Evolutionary conservation across 2,329 filamentous ascomycete genomes (phyloP).

Genomic region (Sclerotinia trifoliorum): DNA sequence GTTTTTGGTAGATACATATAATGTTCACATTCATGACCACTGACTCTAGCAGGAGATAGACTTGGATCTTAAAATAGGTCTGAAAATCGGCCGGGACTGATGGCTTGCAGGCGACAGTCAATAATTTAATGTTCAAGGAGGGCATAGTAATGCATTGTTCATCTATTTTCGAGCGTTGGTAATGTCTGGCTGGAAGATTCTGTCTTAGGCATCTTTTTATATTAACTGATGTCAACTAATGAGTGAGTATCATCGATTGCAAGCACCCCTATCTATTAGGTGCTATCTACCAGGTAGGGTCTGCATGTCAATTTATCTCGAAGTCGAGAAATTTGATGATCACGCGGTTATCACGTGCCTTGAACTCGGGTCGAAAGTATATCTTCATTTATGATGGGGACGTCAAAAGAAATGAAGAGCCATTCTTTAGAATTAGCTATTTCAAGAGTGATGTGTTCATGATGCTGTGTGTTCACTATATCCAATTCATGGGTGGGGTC

Average conservation of each 20-base stretch:
- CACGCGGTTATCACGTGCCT: constrained; percentile 9
- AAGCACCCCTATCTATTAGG: no score
- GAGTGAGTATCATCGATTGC: rapidly evolving
- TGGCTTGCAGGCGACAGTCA: background rate
- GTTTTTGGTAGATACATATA: background rate
- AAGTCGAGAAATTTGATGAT: background rate
- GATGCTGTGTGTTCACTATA: background rate
- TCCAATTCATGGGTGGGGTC: no score
- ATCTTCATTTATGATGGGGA: background rate
- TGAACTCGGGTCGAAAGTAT: background rate
- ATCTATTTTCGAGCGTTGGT: background rate
- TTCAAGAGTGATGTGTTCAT: no score
- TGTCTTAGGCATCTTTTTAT: no score
- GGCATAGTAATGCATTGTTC: background rate
- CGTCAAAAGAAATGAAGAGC: background rate
- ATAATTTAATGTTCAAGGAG: background rate
- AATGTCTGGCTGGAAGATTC: background rate
- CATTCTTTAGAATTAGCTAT: background rate
- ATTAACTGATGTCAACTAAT: no score
- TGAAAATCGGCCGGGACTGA: background rate
- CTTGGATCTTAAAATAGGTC: background rate
- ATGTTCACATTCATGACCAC: background rate
- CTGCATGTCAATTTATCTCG: background rate
- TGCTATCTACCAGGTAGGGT: background rate
- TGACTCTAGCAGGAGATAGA: no score